Evolutionary conservation across 257 asterid species (phyloP), one percentile per base, ranked within the genome.

Genomic region (Solanum piurae): DNA sequence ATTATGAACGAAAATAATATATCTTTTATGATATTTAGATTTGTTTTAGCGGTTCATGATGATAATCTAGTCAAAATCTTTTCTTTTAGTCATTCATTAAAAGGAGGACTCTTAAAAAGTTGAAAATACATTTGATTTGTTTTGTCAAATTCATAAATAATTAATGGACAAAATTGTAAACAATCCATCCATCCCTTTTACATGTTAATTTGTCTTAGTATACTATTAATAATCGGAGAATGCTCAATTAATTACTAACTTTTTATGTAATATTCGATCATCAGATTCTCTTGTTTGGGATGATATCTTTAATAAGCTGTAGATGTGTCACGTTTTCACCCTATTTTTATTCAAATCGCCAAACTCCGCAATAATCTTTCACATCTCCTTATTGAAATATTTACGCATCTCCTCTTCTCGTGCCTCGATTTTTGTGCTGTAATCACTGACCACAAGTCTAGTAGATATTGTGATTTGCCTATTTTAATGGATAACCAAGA

Each of bases 201-300:
- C 69, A 60, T 60, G 25, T 60, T 8, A 60, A 23, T 21, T 60
- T 23, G 29, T 20, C 66, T 55, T 18, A 18, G 10, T 23, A 60
- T 23, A 58, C 20, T 58, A 23, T 23, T 21, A 60, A 0, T 23
- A 60, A 60, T 9, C 2, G 12, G 6, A 60, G 0, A 60, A 60
- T 58, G 66, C 12, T 58, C 12, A 20, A 60, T 6, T 60, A 60
- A 9, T 0, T 60, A 60, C 0, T 55, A 55, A 20, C 1, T 21
- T 55, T 55, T 6, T 60, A 60, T 8, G 6, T 0, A 8, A 23
- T 60, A 9, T 4, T 0, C 1, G 6, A 60, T 0, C 0, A 0
- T 23, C 5, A 60, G 0, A 21, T 60, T 23, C 0, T 23, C 0
- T 60, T 9, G 0, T 21, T 60, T 60, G 12, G 0, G 0, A 64